Evolutionary conservation across 768 basidiomycete species (phyloP), one percentile per base, ranked within the genome.

Genomic region (Candolleomyces aberdarensis): DNA sequence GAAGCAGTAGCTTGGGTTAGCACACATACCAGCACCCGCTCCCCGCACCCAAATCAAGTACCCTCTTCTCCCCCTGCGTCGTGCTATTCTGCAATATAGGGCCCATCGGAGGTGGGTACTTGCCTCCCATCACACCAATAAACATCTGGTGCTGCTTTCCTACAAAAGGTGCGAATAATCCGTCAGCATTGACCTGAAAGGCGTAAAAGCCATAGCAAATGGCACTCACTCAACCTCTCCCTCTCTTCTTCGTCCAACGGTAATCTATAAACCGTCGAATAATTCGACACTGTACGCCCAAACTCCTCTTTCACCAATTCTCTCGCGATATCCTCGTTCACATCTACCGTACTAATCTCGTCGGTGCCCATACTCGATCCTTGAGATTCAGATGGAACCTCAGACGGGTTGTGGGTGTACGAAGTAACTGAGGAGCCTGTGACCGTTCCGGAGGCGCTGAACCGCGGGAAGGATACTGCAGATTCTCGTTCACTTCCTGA

Each of bases 241-340:
- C 89, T 72, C 64, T 92, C 91, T 66, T 90, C 88, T 9, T 88
- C 86, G 63, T 92, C 91, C 29, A 89, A 91, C 11, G 91, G 88
- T 31, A 93, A 76, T 44, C 82, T 81, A 67, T 93, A 93, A 3
- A 92, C 81, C 49, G 92, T 88, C 1, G 91, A 92, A 64, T 88
- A 88, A 63, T 86, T 91, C 73, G 92, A 92, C 44, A 93, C 69
- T 39, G 78, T 82, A 46, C 91, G 78, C 0, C 90, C 91, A 59
- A 83, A 87, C 67, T 91, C 88, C 31, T 84, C 80, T 57, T 78
- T 81, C 85, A 86, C 1, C 84, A 80, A 40, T 81, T 77, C 15
- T 79, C 82, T 26, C 82, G 83, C 53, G 89, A 65, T 0, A 87
- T 87, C 65, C 81, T 85, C 0, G 87, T 86, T 26, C 26, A 26